phyloP scores from a whole-genome alignment of 129 eudicot species.

The Flaveria linearis region DNA sequence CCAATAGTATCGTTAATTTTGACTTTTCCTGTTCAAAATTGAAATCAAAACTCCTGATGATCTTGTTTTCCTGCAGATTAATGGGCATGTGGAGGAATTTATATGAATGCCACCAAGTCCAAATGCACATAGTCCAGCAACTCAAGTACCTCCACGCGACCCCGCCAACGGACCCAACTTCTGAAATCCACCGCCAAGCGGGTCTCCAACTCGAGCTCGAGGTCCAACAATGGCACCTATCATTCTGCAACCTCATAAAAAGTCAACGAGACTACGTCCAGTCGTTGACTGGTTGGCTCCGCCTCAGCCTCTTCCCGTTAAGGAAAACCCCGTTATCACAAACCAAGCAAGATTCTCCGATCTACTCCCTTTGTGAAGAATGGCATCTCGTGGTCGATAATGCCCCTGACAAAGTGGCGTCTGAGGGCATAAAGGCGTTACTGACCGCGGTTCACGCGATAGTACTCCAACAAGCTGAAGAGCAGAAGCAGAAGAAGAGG shows the following conservation, averaged over 20 bases:
- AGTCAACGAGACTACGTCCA: slow-evolving; percentile 85
- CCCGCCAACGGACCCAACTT: slow-evolving; percentile 63
- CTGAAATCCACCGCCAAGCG: slow-evolving; percentile 82
- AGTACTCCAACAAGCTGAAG: slow-evolving; percentile 85
- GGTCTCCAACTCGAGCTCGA: slow-evolving; percentile 92
- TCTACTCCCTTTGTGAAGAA: slow-evolving; percentile 85
- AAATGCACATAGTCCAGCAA: slow-evolving; percentile 87
- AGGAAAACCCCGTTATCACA: slow-evolving; percentile 48
- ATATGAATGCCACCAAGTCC: slow-evolving; percentile 96
- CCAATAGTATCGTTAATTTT: background rate
- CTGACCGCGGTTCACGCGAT: slow-evolving; percentile 69
- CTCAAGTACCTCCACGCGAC: slow-evolving; percentile 63
- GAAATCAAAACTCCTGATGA: background rate
- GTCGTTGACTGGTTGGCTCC: slow-evolving; percentile 96
- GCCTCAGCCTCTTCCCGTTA: slow-evolving; percentile 88
- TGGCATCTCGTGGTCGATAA: slow-evolving; percentile 87
- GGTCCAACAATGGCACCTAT: slow-evolving; percentile 84
- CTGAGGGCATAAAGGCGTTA: slow-evolving; percentile 83
- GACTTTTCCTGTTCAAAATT: slow-evolving; percentile 5
- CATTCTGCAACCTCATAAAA: slow-evolving; percentile 78
- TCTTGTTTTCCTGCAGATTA: slow-evolving; percentile 45
- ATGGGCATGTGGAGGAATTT: slow-evolving; percentile 96
- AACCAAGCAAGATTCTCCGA: slow-evolving; percentile 64
- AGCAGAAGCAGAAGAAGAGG: slow-evolving; percentile 74
- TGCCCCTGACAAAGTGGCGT: slow-evolving; percentile 92